Evolutionary conservation across 2,329 filamentous ascomycete species (phyloP).

Genomic region (Basipetospora chlamydospora): DNA sequence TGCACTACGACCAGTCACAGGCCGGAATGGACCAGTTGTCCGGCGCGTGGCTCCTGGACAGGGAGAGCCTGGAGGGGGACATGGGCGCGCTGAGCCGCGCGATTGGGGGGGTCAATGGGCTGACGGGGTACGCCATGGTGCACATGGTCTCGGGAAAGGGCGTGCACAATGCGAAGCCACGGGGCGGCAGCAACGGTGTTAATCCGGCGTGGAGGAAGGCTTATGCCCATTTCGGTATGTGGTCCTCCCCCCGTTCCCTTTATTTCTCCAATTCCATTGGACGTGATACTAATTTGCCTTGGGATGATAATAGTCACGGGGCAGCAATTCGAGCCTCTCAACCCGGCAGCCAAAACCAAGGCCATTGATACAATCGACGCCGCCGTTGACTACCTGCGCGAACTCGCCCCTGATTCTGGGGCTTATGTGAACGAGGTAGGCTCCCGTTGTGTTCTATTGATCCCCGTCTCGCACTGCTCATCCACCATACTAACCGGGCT

Average conservation of each 20-base stretch:
- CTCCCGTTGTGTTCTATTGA: no score
- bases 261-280: no score
- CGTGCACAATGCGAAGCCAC: conserved; percentile 25
- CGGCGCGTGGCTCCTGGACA: conserved; percentile 29
- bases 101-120: conserved; percentile 20
- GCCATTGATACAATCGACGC: conserved; percentile 14
- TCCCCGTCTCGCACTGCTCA: no score
- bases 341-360: conserved; percentile 5
- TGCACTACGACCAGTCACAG: conserved; percentile 18
- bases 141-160: conserved; percentile 30
- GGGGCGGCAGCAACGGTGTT: conserved; percentile 30
- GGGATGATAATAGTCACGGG: neutral
- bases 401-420: conserved; percentile 25
- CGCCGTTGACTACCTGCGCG: conserved; percentile 19
- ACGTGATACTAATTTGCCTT: no score
- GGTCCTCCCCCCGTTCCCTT: no score
- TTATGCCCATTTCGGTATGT: conserved; percentile 25
- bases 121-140: conserved; percentile 15
- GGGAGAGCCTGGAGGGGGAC: conserved; percentile 19
- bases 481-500: no score
- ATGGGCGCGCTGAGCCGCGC: conserved; percentile 19
- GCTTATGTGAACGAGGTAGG: conserved; percentile 31
- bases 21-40: conserved; percentile 22
- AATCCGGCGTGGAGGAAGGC: conserved; percentile 36
- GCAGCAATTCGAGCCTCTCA: conserved; percentile 6